phyloP scores from a whole-genome alignment of 2,329 filamentous ascomycete species.

The Penicillium sp. region DNA sequence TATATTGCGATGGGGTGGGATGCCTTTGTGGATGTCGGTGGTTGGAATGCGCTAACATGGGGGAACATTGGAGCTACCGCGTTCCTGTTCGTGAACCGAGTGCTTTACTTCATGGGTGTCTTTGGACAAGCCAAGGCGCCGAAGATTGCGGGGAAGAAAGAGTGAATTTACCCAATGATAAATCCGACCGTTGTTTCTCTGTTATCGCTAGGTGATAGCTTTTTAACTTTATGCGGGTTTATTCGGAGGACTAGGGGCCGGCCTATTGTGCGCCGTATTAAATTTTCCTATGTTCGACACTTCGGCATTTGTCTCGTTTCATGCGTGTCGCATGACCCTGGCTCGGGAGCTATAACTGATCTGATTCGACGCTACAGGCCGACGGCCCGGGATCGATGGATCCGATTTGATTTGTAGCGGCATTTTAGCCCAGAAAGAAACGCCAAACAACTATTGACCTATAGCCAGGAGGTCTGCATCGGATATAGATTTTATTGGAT shows the following conservation, averaged over 20 bases:
- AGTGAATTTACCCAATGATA: constrained; percentile 19
- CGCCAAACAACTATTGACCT: not conserved
- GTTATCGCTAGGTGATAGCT: not conserved
- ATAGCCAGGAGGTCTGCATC: not conserved
- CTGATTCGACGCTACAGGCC: not conserved
- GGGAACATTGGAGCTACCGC: constrained; percentile 69
- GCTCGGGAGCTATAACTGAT: not conserved
- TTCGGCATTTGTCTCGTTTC: not conserved
- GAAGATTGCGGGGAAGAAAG: constrained; percentile 38
- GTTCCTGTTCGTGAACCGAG: constrained; percentile 58
- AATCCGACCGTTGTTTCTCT: not conserved
- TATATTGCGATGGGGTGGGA: constrained; percentile 60
- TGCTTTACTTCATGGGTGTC: constrained; percentile 58
- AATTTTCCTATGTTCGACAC: not conserved
- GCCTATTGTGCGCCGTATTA: not conserved
- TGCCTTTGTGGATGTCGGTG: constrained; percentile 52
- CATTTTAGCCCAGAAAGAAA: not conserved
- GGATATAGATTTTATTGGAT: not conserved
- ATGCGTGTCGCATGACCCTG: not conserved
- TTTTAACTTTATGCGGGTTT: not conserved
- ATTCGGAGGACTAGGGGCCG: not conserved
- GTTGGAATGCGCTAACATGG: constrained; percentile 72
- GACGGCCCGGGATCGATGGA: constrained; percentile 13
- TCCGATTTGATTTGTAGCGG: constrained; percentile 7
- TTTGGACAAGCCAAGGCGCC: constrained; percentile 51